A percentile compares a stretch with the other conserved stretches of the same genome.
Evolutionary conservation across 345 rosid species (phyloP).

Genomic region (Xanthoceras sorbifolium): DNA sequence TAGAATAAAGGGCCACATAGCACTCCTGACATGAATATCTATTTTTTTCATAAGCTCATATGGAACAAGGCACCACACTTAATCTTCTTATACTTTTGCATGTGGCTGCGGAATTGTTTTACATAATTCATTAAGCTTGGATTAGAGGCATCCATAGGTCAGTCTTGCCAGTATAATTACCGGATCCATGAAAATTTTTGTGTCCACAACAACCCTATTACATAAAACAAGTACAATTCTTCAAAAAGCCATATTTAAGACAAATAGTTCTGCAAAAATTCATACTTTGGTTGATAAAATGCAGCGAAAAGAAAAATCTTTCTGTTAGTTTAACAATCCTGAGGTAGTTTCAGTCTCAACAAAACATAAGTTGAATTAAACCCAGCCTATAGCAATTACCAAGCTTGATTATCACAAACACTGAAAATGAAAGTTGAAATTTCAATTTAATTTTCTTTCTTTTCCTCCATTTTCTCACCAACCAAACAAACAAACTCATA

Average conservation of each 20-base stretch:
- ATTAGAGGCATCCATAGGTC: no score
- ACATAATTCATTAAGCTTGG: no score
- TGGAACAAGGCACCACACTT: no score
- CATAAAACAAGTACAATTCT: neutral
- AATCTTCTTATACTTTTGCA: no score
- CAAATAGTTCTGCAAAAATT: neutral
- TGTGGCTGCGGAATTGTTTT: no score
- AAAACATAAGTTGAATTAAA: neutral
- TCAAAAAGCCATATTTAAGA: neutral
- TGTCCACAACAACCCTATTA: neutral
- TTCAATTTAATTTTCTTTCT: neutral
- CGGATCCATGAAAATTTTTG: neutral
- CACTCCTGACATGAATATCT: no score
- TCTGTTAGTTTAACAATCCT: no score
- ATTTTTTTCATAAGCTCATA: no score
- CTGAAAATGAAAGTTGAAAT: neutral
- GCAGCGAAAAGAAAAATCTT: neutral
- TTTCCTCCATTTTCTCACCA: conserved; percentile 8
- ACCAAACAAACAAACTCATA: neutral
- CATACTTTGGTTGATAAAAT: neutral
- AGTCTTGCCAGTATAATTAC: no score
- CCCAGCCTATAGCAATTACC: neutral
- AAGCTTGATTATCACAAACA: neutral
- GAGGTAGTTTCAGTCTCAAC: neutral
- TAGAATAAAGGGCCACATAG: no score